A percentile compares a stretch with the other conserved stretches of the same genome.
phyloP scores from a whole-genome alignment of 2,329 filamentous ascomycete genomes.

The Tolypocladium amazonense region DNA sequence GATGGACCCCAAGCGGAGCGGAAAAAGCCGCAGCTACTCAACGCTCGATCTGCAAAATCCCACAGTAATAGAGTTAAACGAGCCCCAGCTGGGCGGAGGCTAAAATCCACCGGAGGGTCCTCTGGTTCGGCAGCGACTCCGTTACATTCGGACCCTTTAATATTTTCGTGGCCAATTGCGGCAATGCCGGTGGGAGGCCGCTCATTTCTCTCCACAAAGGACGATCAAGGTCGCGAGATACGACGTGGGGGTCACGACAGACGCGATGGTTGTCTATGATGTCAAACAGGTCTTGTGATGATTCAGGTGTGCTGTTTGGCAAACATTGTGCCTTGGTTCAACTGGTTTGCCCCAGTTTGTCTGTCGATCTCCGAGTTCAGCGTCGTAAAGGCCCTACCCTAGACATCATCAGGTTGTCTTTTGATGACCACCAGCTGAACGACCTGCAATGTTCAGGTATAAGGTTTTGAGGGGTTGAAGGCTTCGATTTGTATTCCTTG shows the following conservation, averaged over 20 bases:
- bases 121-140: neutral
- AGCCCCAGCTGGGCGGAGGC: neutral
- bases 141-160: neutral
- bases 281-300: neutral
- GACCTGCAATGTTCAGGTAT: neutral
- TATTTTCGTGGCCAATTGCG: neutral
- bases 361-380: neutral
- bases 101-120: neutral
- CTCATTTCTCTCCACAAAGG: neutral
- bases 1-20: neutral
- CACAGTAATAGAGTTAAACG: neutral
- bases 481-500: too few species aligned
- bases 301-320: neutral
- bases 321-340: neutral
- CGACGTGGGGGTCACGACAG: neutral
- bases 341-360: neutral
- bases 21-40: neutral
- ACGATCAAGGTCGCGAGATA: neutral
- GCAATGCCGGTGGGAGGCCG: neutral
- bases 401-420: neutral
- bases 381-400: neutral
- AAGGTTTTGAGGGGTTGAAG: too few species aligned
- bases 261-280: neutral
- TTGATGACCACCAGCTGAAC: neutral
- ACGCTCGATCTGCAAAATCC: neutral